phyloP scores from a whole-genome alignment of 1,284 basidiomycete species.

The Melampsora larici-populina region DNA sequence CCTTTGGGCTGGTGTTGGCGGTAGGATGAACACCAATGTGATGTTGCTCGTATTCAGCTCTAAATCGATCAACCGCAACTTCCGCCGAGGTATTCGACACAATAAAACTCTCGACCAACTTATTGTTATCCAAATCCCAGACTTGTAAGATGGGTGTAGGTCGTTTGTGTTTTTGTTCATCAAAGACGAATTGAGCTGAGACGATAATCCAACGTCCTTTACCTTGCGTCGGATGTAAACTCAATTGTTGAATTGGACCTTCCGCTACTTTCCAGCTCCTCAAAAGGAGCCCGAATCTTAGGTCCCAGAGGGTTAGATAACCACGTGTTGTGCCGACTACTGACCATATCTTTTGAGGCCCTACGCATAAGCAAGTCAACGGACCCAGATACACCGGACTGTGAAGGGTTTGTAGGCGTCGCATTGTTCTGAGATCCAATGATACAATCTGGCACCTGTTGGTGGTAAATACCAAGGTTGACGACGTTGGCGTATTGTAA shows the following conservation, averaged over 20 bases:
- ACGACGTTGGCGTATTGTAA: constrained; percentile 52
- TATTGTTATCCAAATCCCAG: constrained; percentile 49
- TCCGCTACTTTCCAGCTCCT: constrained; percentile 72
- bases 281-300: constrained; percentile 83
- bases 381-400: constrained; percentile 82
- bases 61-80: constrained; percentile 41
- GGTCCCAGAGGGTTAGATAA: constrained; percentile 83
- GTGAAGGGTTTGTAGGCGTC: constrained; percentile 68
- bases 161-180: constrained; percentile 37
- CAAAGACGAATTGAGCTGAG: constrained; percentile 60
- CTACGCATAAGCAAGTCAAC: constrained; percentile 76
- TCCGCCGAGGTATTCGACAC: constrained; percentile 28
- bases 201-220: constrained; percentile 82
- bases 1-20: neutral
- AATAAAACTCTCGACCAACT: constrained; percentile 34
- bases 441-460: constrained; percentile 71
- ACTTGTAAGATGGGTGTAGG: constrained; percentile 48
- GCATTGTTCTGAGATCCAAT: constrained; percentile 84
- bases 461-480: constrained; percentile 71
- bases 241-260: constrained; percentile 66
- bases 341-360: constrained; percentile 78
- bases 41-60: constrained; percentile 36
- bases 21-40: constrained; percentile 6
- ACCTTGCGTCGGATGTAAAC: constrained; percentile 73
- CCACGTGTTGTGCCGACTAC: constrained; percentile 81